A percentile compares a stretch with the other conserved stretches of the same genome.
phyloP scores from a whole-genome alignment of 345 rosid species.

The Acer yangbiense region DNA sequence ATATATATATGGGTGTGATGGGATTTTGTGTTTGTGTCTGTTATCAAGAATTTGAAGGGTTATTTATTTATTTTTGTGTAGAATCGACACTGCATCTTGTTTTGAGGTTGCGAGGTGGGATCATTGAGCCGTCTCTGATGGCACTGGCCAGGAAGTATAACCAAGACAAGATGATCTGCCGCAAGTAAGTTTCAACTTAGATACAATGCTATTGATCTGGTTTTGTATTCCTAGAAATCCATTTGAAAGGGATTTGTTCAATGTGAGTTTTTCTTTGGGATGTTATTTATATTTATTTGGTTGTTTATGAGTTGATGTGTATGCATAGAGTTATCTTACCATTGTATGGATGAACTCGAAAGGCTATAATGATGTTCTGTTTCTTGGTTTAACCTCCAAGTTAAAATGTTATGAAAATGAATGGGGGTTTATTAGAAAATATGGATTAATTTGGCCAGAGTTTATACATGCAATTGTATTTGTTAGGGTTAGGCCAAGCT shows the following conservation, averaged over 20 bases:
- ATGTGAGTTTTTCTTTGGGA: neutral
- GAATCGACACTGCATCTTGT: conserved; percentile 70
- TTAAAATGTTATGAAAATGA: too few species aligned
- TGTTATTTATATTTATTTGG: neutral
- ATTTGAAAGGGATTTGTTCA: neutral
- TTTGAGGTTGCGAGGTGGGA: conserved; percentile 71
- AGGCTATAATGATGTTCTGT: too few species aligned
- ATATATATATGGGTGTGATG: neutral
- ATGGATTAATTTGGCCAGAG: neutral
- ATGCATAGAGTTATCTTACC: too few species aligned
- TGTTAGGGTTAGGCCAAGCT: neutral
- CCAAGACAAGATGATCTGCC: conserved; percentile 71
- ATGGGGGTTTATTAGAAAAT: neutral
- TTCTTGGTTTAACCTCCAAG: too few species aligned
- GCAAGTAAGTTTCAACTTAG: conserved; percentile 49
- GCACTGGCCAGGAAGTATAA: conserved; percentile 65
- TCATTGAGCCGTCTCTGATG: conserved; percentile 66
- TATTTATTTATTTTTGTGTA: neutral
- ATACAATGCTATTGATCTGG: neutral
- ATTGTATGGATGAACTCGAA: too few species aligned
- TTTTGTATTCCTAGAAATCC: too few species aligned
- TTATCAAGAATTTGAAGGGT: neutral
- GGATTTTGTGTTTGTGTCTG: neutral
- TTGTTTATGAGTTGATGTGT: neutral
- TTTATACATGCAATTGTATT: neutral